These are phyloP conservation scores for Apiospora rasikravindrae DNA, from an alignment of 2,329 filamentous ascomycete species.

Conservation along the genomic window DNA sequence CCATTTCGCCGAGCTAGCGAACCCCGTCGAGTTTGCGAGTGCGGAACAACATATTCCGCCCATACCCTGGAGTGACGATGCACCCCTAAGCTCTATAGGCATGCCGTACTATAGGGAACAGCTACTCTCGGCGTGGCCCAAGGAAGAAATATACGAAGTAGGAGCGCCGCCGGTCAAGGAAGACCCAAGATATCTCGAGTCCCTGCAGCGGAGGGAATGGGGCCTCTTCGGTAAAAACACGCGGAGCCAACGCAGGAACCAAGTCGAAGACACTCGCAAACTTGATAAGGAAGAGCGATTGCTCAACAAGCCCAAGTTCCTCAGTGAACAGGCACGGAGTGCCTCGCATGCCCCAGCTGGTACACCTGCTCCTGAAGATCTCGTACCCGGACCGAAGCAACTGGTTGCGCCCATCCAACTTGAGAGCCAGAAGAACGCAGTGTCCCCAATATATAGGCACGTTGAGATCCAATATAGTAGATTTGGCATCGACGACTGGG, in stretches of 20 bases:
- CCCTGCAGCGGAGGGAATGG: constrained; percentile 74
- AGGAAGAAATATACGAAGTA: constrained; percentile 81
- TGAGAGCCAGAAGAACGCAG: constrained; percentile 78
- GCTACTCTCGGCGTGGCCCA: constrained; percentile 88
- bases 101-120: constrained; percentile 93
- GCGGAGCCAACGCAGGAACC: constrained; percentile 76
- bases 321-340: constrained; percentile 90
- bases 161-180: constrained; percentile 80
- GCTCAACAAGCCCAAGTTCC: constrained; percentile 82
- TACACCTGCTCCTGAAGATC: constrained; percentile 49
- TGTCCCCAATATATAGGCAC: constrained; percentile 87
- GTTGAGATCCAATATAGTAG: constrained; percentile 99
- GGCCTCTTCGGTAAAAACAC: constrained; percentile 81
- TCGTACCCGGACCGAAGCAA: constrained; percentile 63
- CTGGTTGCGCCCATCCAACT: constrained; percentile 72
- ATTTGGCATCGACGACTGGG: constrained; percentile 99
- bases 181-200: constrained; percentile 71
- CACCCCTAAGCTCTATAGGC: constrained; percentile 82
- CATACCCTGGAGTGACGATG: constrained; percentile 74
- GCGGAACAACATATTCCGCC: constrained; percentile 60
- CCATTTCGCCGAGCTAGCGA: constrained; percentile 82
- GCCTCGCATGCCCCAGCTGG: constrained; percentile 52
- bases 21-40: constrained; percentile 79
- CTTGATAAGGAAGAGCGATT: constrained; percentile 60
- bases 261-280: constrained; percentile 75